Evolutionary conservation across 148 eudicot genomes (phyloP).

Genomic region (Pharnaceum exiguum): DNA sequence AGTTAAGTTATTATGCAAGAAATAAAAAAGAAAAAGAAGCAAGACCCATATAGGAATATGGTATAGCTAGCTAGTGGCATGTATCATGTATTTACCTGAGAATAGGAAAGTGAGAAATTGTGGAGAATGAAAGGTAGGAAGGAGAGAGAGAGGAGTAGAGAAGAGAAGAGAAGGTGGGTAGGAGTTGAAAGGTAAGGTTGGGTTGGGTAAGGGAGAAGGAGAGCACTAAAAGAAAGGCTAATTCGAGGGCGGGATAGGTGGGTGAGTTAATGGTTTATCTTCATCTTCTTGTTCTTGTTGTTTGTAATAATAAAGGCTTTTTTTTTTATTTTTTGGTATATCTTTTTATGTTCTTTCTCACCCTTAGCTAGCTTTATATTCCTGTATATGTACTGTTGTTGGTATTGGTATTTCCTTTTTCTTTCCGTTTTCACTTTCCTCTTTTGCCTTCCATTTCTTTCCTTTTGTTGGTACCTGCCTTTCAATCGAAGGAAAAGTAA

Average conservation of each 20-base stretch:
- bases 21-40: background rate
- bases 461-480: too few species aligned
- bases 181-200: too few species aligned
- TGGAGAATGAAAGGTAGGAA: constrained; percentile 8
- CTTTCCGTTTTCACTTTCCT: background rate
- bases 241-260: constrained; percentile 74
- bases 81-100: too few species aligned
- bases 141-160: constrained; percentile 4
- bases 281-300: constrained; percentile 2
- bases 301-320: too few species aligned
- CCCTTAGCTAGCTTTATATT: background rate
- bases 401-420: background rate
- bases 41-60: background rate
- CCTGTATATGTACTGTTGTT: too few species aligned
- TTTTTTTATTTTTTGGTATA: too few species aligned
- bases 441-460: background rate
- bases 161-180: constrained; percentile 11
- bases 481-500: too few species aligned
- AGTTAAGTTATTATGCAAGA: background rate
- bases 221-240: constrained; percentile 47
- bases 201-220: constrained; percentile 21
- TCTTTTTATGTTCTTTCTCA: background rate
- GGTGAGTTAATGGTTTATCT: constrained; percentile 46
- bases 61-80: too few species aligned
- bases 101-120: constrained; percentile 16